Evolutionary conservation across 176 grass and related monocot species (phyloP), one percentile per base, ranked within the genome.

Genomic region (Dactylis glomerata): DNA sequence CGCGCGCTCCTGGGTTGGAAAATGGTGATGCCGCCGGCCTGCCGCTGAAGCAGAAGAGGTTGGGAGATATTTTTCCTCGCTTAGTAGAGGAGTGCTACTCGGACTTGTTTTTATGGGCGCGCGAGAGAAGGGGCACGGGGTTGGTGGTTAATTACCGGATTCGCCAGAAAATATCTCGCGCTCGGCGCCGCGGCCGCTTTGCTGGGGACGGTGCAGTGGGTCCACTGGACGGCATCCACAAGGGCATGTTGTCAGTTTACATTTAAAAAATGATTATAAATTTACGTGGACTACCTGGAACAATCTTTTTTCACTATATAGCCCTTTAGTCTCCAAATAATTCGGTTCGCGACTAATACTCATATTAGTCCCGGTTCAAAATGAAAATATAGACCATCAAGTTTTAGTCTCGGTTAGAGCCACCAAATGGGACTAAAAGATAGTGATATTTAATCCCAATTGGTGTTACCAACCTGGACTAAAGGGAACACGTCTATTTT

Each of bases 121-220:
- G 24, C 2, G 7, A 0, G 19, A 22, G 15, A 76, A 51, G 38
- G 70, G 82, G 67, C 77, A 6, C 8, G 17, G 3, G 19, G 38
- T 81, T 81, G 17, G 30, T 1, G 12, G 5, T 41, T 81, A 81
- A 76, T 85, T 85, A 89, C 87, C 59, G 50, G 59, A 40, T 69
- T 12, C 34, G 70, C 87, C 87, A 76, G 27, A 85, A 88, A 89
- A 89, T 89, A 89, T 85, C 87, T 81, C 4, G 23, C 3, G 61
- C 19, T 40, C 27, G 0, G 42, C 51, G 42, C 14, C 23, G 42
- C 27, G 45, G 78, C 13, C 19, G 34, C 16, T 34, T 36, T 67
- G 8, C 17, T 20, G 8, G 8, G 30, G 63, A 17, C 13, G n/a
- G 0, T 14, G 5, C 0, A 27, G 57, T 55, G 85, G 85, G 47